phyloP scores from a whole-genome alignment of 1,139 yeast species.

The Kodamaea arcana region DNA sequence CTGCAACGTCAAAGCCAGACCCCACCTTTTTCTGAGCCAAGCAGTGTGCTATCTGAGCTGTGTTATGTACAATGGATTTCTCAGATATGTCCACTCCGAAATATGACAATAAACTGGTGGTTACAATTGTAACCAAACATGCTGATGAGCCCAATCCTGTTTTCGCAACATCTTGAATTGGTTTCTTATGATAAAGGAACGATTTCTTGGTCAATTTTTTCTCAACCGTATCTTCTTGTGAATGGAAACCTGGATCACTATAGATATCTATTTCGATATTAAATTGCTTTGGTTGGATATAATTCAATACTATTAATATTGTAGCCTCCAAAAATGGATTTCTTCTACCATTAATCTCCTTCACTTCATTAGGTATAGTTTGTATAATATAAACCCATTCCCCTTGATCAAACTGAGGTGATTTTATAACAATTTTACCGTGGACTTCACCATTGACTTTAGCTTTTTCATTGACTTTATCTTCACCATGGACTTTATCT shows the following conservation, averaged over 20 bases:
- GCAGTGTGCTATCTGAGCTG: constrained; percentile 88
- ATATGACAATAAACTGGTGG: constrained; percentile 60
- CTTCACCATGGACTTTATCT: too few relatives aligned
- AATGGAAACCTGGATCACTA: constrained; percentile 89
- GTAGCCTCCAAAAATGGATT: constrained; percentile 82
- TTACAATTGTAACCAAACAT: constrained; percentile 78
- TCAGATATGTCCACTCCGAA: constrained; percentile 23
- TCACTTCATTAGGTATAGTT: constrained; percentile 3
- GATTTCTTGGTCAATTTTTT: constrained; percentile 26
- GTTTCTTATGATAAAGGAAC: constrained; percentile 57
- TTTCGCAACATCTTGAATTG: constrained; percentile 75
- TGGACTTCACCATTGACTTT: constrained; percentile 8
- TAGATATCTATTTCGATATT: constrained; percentile 56
- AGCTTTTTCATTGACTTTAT: too few relatives aligned
- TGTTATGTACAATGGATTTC: constrained; percentile 55
- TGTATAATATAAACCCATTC: constrained; percentile 56
- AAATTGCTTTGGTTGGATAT: constrained; percentile 34
- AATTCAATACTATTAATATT: constrained; percentile 51
- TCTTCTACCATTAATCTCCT: constrained; percentile 23
- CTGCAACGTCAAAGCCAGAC: constrained; percentile 94
- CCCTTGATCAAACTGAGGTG: constrained; percentile 78
- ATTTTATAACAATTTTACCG: constrained; percentile 41
- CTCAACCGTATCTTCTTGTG: constrained; percentile 49
- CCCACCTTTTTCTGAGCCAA: constrained; percentile 93
- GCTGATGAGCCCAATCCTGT: constrained; percentile 98